Evolutionary conservation across 2,329 filamentous ascomycete species (phyloP), one percentile per base, ranked within the genome.

Genomic region (Cladobotryum protrusum): DNA sequence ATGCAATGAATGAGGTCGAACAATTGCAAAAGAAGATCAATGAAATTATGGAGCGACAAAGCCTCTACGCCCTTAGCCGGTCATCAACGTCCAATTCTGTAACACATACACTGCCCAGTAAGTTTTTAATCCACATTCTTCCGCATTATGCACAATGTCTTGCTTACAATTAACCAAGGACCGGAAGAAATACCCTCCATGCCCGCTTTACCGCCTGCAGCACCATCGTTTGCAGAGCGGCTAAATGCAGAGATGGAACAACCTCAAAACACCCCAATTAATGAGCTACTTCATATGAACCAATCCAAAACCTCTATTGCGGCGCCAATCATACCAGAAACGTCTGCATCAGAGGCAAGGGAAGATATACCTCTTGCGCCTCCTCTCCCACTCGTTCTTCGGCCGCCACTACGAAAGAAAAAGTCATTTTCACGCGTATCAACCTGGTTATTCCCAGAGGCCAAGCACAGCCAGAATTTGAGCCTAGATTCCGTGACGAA

Each of bases 381-480:
- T 1, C 76, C 78, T 3, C 80, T 82, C 4, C 79, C 80, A 0
- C 71, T 83, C 19, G 74, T 81, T 14, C 70, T 82, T 49, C 75
- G 77, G n/a, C 80, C 79, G 7, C 78, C 79, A 2, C 61, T 84
- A 54, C 71, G 81, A 52, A 84, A 84, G 70, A 85, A 83, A 71
- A 85, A 84, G 60, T 83, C 81, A 0, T 84, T 85, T 60, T 81
- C 79, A 9, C 72, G 75, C 14, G 77, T 84, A 8, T 83, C 81
- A 3, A 74, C 64, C 56, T 84, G 81, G 79, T 68, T 84, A 20
- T 79, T 77, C 56, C 71, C 75, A 41, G 63, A 66, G 15, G 58
- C 67, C 34, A 58, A 64, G 42, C 61, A 70, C 50, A 63, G 65
- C 47, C 63, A 61, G 15, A 69, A 72, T 45, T 62, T 72, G 45